phyloP scores from a whole-genome alignment of 495 filamentous ascomycete species.

The Amniculicola lignicola region DNA sequence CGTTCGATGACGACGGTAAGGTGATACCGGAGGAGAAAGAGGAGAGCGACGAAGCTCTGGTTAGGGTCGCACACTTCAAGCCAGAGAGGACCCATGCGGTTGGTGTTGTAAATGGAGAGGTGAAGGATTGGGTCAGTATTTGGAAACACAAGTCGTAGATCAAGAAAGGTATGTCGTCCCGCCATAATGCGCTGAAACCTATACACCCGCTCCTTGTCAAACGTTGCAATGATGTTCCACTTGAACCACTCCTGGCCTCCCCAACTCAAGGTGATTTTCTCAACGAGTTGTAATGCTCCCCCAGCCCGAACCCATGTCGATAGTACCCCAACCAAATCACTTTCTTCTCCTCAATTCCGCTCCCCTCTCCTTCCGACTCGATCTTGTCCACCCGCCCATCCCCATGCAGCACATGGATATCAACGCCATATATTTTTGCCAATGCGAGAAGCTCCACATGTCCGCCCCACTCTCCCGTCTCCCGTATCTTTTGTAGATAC shows the following conservation, averaged over 20 bases:
- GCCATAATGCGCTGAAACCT: too few species aligned
- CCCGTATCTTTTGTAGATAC: constrained; percentile 72
- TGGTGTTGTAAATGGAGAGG: constrained; percentile 55
- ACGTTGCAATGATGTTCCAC: too few species aligned
- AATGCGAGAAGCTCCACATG: constrained; percentile 85
- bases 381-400: constrained; percentile 77
- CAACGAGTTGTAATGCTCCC: constrained; percentile 96
- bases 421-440: constrained; percentile 74
- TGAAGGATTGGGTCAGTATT: constrained; percentile 58
- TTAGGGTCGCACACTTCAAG: constrained; percentile 61
- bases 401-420: constrained; percentile 81
- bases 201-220: too few species aligned
- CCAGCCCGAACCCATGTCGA: constrained; percentile 82
- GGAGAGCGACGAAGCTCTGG: constrained; percentile 49
- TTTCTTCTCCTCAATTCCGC: constrained; percentile 43
- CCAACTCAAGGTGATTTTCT: constrained; percentile 45
- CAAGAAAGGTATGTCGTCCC: too few species aligned
- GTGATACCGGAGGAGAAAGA: constrained; percentile 48
- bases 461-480: constrained; percentile 96
- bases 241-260: too few species aligned
- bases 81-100: constrained; percentile 64
- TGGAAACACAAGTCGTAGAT: constrained; percentile 42
- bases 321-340: constrained; percentile 94
- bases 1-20: constrained; percentile 57
- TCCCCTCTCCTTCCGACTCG: constrained; percentile 47